Evolutionary conservation across 2,329 filamentous ascomycete species (phyloP).

Genomic region (Ophiostoma himal-ulmi): DNA sequence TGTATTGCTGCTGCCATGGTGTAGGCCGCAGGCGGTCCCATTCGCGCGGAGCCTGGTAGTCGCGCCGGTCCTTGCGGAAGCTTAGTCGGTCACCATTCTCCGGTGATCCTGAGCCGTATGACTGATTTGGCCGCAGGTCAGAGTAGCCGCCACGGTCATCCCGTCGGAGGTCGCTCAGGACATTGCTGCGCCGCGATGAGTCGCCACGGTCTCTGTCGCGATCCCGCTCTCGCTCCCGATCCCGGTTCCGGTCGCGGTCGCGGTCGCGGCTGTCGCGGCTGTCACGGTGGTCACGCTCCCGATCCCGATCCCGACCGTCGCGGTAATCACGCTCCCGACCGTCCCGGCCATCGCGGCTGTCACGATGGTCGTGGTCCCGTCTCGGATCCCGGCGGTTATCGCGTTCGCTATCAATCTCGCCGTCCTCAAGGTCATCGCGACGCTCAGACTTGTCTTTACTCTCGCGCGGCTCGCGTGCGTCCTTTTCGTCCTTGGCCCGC

Average conservation of each 20-base stretch:
- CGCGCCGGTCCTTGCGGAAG: constrained; percentile 27
- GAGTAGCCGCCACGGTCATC: constrained; percentile 15
- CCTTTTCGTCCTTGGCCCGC: constrained; percentile 32
- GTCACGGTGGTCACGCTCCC: constrained; percentile 18
- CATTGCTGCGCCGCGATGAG: constrained; percentile 30
- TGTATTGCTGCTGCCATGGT: constrained; percentile 27
- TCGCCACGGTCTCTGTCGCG: constrained; percentile 32
- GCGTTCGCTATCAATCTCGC: constrained; percentile 36
- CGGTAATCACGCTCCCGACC: constrained; percentile 20
- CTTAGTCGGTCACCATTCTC: constrained; percentile 28
- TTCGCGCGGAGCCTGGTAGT: constrained; percentile 24
- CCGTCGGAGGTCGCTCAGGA: constrained; percentile 19
- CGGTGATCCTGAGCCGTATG: constrained; percentile 5
- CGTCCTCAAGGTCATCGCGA: constrained; percentile 35
- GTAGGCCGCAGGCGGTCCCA: constrained; percentile 27
- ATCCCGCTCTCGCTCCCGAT: constrained; percentile 20
- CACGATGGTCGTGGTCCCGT: constrained; percentile 26
- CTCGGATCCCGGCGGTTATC: constrained; percentile 33
- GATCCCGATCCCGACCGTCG: constrained; percentile 18
- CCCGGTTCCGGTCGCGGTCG: constrained; percentile 20
- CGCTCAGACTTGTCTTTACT: constrained; percentile 26
- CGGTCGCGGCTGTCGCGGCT: constrained; percentile 18
- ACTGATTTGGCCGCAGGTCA: constrained; percentile 9
- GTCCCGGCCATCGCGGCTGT: constrained; percentile 17
- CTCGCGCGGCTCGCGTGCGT: not conserved